A percentile compares a stretch with the other conserved stretches of the same genome.
phyloP scores from a whole-genome alignment of 495 filamentous ascomycete genomes.

The Hyaloscypha finlandica region DNA sequence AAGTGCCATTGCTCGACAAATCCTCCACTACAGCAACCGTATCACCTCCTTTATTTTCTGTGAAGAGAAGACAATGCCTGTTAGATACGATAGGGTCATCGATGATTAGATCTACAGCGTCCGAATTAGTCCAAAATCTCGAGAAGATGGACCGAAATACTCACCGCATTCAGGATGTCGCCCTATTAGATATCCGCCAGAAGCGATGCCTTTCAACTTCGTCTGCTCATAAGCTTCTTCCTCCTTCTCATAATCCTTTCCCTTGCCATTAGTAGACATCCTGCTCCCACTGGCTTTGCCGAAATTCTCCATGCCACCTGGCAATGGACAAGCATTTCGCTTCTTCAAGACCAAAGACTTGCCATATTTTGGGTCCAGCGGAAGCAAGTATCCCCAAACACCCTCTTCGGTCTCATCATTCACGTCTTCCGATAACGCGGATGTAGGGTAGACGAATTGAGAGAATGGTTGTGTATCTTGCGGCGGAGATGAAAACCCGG shows the following conservation, averaged over 20 bases:
- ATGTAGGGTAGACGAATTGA: constrained; percentile 76
- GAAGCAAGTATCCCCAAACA: constrained; percentile 94
- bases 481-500: constrained; percentile 53
- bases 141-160: constrained; percentile 33
- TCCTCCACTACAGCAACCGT: constrained; percentile 85
- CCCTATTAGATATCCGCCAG: constrained; percentile 89
- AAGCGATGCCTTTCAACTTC: constrained; percentile 51
- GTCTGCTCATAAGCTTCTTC: constrained; percentile 60
- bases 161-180: constrained; percentile 93
- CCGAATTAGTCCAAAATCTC: constrained; percentile 26
- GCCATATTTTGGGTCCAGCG: constrained; percentile 70
- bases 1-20: constrained; percentile 94
- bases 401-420: constrained; percentile 80
- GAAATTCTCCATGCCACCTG: constrained; percentile 38
- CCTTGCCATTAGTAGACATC: constrained; percentile 41
- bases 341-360: constrained; percentile 70
- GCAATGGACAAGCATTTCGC: constrained; percentile 62
- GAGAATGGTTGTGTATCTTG: constrained; percentile 67
- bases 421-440: constrained; percentile 76
- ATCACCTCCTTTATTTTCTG: constrained; percentile 80
- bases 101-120: constrained; percentile 68
- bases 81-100: constrained; percentile 89
- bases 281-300: constrained; percentile 27
- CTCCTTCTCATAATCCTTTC: constrained; percentile 45
- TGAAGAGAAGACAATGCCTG: constrained; percentile 87